phyloP scores from a whole-genome alignment of 768 basidiomycete species.

The Suillus plorans region DNA sequence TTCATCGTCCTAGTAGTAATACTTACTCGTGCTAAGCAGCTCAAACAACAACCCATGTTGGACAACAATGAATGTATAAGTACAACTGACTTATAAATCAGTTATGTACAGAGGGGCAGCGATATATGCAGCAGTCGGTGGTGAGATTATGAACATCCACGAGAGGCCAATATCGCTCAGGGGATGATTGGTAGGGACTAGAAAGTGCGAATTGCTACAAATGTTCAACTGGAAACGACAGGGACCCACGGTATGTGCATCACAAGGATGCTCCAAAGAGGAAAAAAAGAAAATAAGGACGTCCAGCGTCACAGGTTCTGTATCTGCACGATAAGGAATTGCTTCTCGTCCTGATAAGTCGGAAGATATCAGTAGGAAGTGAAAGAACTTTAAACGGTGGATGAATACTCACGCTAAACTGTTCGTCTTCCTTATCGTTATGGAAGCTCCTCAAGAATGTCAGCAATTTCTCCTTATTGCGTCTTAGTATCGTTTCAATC shows the following conservation, averaged over 20 bases:
- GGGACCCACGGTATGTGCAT: not conserved
- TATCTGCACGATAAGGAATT: slow-evolving; percentile 92
- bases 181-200: not conserved
- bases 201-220: not conserved
- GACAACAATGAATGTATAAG: not conserved
- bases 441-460: slow-evolving; percentile 91
- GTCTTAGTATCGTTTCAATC: slow-evolving; percentile 84
- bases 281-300: not conserved
- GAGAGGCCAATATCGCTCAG: not conserved
- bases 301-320: slow-evolving; percentile 56
- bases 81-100: not conserved
- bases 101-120: not conserved
- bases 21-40: not conserved
- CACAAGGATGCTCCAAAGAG: not conserved
- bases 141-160: not conserved
- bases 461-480: slow-evolving; percentile 94
- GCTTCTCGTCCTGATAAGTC: slow-evolving; percentile 77
- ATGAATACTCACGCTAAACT: slow-evolving; percentile 69
- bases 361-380: slow-evolving; percentile 4
- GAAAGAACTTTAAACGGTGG: not conserved
- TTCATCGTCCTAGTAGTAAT: not conserved
- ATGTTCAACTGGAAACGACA: not conserved
- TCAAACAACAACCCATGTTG: not conserved
- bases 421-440: slow-evolving; percentile 98
- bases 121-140: not conserved